phyloP scores from a whole-genome alignment of 2,329 filamentous ascomycete species.

The Calonectria pseudoturangicola region DNA sequence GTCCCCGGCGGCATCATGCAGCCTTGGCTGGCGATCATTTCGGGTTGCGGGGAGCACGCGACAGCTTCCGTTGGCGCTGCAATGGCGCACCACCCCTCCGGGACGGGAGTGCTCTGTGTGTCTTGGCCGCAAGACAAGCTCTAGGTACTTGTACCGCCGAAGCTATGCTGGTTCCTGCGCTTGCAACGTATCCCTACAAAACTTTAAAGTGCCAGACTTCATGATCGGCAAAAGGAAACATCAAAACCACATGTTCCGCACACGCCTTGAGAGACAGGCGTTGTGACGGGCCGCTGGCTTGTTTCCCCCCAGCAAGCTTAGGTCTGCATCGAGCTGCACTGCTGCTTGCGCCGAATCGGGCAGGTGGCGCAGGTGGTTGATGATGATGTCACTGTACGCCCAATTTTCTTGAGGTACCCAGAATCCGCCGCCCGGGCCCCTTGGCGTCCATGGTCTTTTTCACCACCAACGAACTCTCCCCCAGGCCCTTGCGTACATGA shows the following conservation, averaged over 20 bases:
- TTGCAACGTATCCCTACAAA: constrained; percentile 29
- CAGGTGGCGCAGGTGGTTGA: constrained; percentile 32
- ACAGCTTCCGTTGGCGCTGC: constrained; percentile 19
- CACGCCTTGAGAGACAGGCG: not conserved
- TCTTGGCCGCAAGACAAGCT: not conserved
- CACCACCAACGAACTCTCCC: constrained; percentile 23
- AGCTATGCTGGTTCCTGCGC: not conserved
- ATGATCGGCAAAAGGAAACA: not conserved
- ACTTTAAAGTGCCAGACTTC: not conserved
- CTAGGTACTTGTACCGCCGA: constrained; percentile 11
- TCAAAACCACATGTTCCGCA: constrained; percentile 4
- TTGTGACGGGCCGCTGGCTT: constrained; percentile 16
- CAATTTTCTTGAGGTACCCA: constrained; percentile 7
- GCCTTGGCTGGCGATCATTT: constrained; percentile 16
- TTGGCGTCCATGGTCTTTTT: constrained; percentile 24
- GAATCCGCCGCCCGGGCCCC: constrained; percentile 8
- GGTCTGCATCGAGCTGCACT: not conserved
- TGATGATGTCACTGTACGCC: constrained; percentile 34
- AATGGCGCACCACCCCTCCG: constrained; percentile 15
- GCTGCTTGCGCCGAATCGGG: constrained; percentile 28
- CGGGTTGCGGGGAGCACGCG: constrained; percentile 31
- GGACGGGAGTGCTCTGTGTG: not conserved
- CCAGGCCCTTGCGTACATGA: constrained; percentile 33
- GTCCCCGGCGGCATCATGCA: not conserved
- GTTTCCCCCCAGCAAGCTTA: not conserved